Base-by-base conservation (phyloP, 164 flowering plant genomes). In the Houttuynia cordata region DNA sequence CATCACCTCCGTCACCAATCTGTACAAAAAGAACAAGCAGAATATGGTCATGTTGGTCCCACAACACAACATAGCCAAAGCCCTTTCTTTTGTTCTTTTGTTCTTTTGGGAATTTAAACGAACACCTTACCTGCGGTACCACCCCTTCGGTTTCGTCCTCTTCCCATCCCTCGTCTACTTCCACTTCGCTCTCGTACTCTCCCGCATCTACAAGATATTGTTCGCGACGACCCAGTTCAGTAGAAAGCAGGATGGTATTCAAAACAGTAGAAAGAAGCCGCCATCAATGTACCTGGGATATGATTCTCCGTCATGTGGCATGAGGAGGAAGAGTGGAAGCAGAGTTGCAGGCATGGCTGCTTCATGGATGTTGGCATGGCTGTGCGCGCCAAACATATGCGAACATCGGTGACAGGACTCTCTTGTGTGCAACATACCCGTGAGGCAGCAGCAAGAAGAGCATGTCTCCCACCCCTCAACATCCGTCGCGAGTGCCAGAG, bases 1-100 rank as follows among this genome's bases (percentile, higher is more conserved):
- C 99, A 80, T 79, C 88, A 18, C 95, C 96, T 70, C 99, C 99
- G 79, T 93, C 97, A 25, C 91, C 99, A 64, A 84, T 57, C 98
- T 93, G 10, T 37, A 19, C 20, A 57, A 34, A n/a, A 10, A 34
- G 15, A 37, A 12, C 59, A 37, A 57, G 21, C 18, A 57, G 24
- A 25, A 56, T 8, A 0, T 22, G 15, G 24, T 10, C 24, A n/a
- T 1, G 21, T 22, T 20, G 0, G 21, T 30, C 2, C 37, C 6
- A 6, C 37, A 30, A 30, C 6, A 30, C 37, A 30, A 2, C 2
- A 30, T 30, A 30, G 37, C 37, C 37, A 30, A 30, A 6, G 4
- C 56, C 24, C 7, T 22, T 25, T 22, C 14, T 12, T 23, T 2
- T 30, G 30, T n/a, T n/a, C 24, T 20, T 22, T 24, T 13, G 23